A percentile compares a stretch with the other conserved stretches of the same genome.
Evolutionary conservation across 305 asterid species (phyloP).

Genomic region (Andrographis paniculata): DNA sequence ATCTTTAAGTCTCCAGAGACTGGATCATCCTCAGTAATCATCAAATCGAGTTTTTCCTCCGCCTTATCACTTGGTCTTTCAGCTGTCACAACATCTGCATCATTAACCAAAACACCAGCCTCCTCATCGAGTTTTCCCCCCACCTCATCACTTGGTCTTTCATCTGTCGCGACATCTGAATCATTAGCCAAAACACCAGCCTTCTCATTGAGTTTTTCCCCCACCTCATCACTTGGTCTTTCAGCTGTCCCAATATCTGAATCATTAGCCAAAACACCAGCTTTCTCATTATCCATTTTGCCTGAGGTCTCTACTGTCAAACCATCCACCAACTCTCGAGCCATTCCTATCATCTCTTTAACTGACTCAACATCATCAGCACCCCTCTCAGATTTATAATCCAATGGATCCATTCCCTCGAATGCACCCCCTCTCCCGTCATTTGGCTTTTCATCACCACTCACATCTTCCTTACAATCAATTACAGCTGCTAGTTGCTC

Average conservation of each 20-base stretch:
- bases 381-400: constrained; percentile 18
- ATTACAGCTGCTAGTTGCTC: too few species aligned
- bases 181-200: constrained; percentile 13
- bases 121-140: constrained; percentile 16
- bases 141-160: constrained; percentile 17
- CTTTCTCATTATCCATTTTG: constrained; percentile 20
- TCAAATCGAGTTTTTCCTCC: constrained; percentile 18
- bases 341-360: constrained; percentile 20
- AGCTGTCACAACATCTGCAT: constrained; percentile 13
- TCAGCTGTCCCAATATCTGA: constrained; percentile 23
- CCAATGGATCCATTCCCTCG: constrained; percentile 20
- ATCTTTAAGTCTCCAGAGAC: constrained; percentile 20
- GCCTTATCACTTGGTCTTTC: constrained; percentile 20
- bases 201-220: constrained; percentile 14
- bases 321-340: constrained; percentile 14
- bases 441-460: too few species aligned
- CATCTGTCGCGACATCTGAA: constrained; percentile 22
- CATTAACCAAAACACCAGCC: too few species aligned
- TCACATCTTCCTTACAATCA: too few species aligned
- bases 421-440: too few species aligned
- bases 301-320: constrained; percentile 20
- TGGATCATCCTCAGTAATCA: constrained; percentile 15
- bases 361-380: constrained; percentile 14
- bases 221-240: constrained; percentile 18
- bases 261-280: constrained; percentile 17